These are phyloP conservation scores for Phytomonas sp. DNA, from an alignment of 208 protist species.

Conservation along the genomic window DNA sequence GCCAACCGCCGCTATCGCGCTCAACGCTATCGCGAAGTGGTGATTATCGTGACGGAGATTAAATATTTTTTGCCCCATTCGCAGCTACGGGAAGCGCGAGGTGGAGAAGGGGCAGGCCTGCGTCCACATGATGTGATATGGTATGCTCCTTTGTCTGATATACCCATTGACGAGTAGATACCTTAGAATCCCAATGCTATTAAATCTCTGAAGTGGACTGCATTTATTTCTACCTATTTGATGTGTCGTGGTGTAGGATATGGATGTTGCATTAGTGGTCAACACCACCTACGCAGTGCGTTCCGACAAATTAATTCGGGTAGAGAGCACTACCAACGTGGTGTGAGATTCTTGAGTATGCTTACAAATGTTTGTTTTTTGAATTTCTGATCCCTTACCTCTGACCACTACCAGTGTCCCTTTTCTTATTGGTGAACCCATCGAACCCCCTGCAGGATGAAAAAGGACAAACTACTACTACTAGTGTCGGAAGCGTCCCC, in stretches of 20 bases:
- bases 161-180: slow-evolving; percentile 9
- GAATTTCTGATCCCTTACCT: no score
- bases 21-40: slow-evolving; percentile 6
- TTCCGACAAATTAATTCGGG: slow-evolving; percentile 10
- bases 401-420: no score
- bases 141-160: slow-evolving; percentile 16
- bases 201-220: slow-evolving; percentile 5
- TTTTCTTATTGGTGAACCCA: no score
- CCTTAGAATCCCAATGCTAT: slow-evolving; percentile 7
- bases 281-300: slow-evolving; percentile 21
- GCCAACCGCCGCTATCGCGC: slow-evolving; percentile 14
- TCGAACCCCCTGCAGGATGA: no score
- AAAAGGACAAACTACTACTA: no score
- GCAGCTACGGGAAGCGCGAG: not conserved
- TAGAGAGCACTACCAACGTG: slow-evolving; percentile 18
- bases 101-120: slow-evolving; percentile 2
- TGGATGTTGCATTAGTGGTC: not conserved
- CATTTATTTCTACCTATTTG: no score
- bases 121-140: slow-evolving; percentile 7
- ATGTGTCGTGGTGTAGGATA: no score
- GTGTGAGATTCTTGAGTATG: slow-evolving; percentile 12
- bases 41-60: slow-evolving; percentile 21
- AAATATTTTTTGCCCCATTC: no score
- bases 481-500: no score
- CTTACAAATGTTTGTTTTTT: not conserved